phyloP scores from a whole-genome alignment of 768 basidiomycete genomes.

The Phaffia australis region DNA sequence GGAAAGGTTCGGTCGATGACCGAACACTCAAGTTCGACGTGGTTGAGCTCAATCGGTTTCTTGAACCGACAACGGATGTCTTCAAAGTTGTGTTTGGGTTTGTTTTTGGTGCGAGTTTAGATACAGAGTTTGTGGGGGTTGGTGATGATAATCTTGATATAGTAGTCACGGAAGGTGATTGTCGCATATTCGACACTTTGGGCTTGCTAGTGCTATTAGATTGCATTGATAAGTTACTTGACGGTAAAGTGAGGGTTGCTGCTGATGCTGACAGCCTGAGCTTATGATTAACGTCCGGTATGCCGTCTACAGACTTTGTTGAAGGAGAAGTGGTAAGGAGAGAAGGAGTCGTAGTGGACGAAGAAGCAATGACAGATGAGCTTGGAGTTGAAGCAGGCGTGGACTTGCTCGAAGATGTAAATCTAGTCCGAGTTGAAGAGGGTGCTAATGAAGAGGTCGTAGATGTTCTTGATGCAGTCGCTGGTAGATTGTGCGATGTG shows the following conservation, averaged over 20 bases:
- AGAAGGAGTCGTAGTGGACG: not conserved
- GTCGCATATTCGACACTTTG: not conserved
- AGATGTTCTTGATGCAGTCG: not conserved
- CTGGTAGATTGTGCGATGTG: not conserved
- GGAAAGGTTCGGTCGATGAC: not conserved
- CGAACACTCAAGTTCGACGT: not conserved
- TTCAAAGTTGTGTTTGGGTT: not conserved
- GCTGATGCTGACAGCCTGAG: not conserved
- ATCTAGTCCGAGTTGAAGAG: not conserved
- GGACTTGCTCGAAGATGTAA: not conserved
- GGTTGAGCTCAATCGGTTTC: not conserved
- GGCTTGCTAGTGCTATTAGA: not conserved
- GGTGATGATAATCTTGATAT: slow-evolving; percentile 36
- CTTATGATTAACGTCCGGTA: too few relatives aligned
- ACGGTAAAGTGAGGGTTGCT: not conserved
- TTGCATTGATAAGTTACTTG: not conserved
- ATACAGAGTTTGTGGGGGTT: slow-evolving; percentile 27
- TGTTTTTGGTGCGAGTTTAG: not conserved
- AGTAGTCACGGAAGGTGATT: not conserved
- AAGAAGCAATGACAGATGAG: not conserved
- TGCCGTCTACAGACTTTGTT: not conserved
- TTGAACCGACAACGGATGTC: not conserved
- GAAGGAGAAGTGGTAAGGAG: slow-evolving; percentile 5
- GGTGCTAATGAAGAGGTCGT: not conserved
- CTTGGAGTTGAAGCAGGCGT: not conserved